These are phyloP conservation scores for Kazachstania psychrophila DNA, from an alignment of 805 yeast species.

Conservation along the genomic window DNA sequence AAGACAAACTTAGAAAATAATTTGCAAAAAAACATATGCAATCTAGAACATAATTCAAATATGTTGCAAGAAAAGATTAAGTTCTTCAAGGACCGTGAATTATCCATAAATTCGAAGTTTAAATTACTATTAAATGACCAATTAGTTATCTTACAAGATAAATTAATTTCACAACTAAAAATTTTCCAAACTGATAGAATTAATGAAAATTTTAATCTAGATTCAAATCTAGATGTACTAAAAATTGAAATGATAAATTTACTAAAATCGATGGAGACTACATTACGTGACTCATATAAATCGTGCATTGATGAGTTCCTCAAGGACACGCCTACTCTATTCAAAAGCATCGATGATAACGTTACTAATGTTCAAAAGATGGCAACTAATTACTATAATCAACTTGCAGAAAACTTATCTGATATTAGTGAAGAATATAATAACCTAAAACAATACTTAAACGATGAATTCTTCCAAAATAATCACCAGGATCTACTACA, in stretches of 20 bases:
- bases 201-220: constrained; percentile 9
- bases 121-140: constrained; percentile 18
- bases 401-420: constrained; percentile 22
- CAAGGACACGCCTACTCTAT: constrained; percentile 18
- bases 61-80: constrained; percentile 17
- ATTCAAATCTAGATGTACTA: constrained; percentile 13
- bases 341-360: constrained; percentile 13
- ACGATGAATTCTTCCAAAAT: constrained; percentile 24
- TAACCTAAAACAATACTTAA: constrained; percentile 24
- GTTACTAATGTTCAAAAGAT: constrained; percentile 13
- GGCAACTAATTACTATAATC: constrained; percentile 11
- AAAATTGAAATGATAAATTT: constrained; percentile 13
- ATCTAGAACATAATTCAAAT: constrained; percentile 13
- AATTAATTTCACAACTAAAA: constrained; percentile 12
- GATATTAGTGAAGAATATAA: constrained; percentile 28
- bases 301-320: constrained; percentile 18
- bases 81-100: constrained; percentile 17
- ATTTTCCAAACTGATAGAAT: constrained; percentile 4
- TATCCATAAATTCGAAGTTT: constrained; percentile 14
- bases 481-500: constrained; percentile 21
- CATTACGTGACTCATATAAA: constrained; percentile 18
- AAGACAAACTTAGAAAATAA: constrained; percentile 13
- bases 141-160: constrained; percentile 12
- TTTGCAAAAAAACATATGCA: constrained; percentile 19
- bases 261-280: constrained; percentile 12